Percentiles rank a stretch among this genome's conserved stretches.
Conservation (phyloP, 225 moss, liverwort and hornwort genomes). For the Neckera pumila region DNA sequence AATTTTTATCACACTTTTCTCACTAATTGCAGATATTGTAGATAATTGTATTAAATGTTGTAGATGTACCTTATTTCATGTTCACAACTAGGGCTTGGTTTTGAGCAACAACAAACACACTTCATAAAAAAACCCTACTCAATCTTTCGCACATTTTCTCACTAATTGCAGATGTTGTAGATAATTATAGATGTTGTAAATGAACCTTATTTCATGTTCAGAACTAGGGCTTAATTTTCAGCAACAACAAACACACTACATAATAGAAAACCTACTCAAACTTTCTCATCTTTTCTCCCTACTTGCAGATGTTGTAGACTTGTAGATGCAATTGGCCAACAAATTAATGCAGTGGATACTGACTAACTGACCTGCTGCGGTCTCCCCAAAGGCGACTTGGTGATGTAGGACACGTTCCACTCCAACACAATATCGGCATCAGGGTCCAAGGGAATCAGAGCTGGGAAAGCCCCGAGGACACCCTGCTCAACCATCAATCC, state of each 20-base stretch:
- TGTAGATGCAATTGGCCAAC: not conserved
- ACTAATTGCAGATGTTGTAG: not conserved
- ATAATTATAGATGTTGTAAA: not conserved
- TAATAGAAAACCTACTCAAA: too few relatives aligned
- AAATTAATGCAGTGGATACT: not conserved
- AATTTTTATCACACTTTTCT: too few relatives aligned
- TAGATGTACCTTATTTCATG: too few relatives aligned
- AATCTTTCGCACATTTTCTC: too few relatives aligned
- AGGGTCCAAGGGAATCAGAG: not conserved
- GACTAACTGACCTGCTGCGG: slow-evolving; percentile 21
- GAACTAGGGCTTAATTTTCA: not conserved
- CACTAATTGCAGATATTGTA: too few relatives aligned
- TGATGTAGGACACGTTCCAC: slow-evolving; percentile 45
- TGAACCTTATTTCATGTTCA: not conserved
- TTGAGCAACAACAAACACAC: too few relatives aligned
- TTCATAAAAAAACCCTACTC: too few relatives aligned
- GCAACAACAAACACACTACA: not conserved
- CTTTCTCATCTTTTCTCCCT: not conserved
- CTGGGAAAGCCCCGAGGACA: not conserved
- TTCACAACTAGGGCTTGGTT: too few relatives aligned
- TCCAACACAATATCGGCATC: not conserved
- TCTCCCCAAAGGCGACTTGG: slow-evolving; percentile 25
- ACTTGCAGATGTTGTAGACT: not conserved
- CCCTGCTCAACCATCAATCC: not conserved
- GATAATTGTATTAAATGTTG: too few relatives aligned